Evolutionary conservation across 768 basidiomycete species (phyloP).

Genomic region (Scleroderma citrinum): DNA sequence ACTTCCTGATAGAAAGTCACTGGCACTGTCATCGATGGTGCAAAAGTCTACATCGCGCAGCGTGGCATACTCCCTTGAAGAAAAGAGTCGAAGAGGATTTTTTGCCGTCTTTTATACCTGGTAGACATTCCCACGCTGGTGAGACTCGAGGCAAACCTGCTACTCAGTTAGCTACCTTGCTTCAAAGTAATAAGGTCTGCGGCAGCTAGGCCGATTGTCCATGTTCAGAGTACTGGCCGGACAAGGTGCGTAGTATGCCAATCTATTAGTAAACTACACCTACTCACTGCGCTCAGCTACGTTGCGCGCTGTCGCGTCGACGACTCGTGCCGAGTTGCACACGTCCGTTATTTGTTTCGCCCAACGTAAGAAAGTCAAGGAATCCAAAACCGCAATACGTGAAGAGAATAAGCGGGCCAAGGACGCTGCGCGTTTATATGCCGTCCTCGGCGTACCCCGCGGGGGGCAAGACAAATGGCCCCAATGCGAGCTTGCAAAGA

Average conservation of each 20-base stretch:
- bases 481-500: constrained; percentile 56
- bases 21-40: constrained; percentile 63
- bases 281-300: constrained; percentile 16
- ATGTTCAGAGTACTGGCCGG: constrained; percentile 25
- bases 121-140: constrained; percentile 35
- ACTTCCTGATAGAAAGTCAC: constrained; percentile 43
- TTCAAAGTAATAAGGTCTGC: no score
- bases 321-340: constrained; percentile 40
- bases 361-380: constrained; percentile 32
- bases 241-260: constrained; percentile 12
- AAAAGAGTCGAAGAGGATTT: constrained; percentile 12
- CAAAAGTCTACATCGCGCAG: constrained; percentile 48
- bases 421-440: constrained; percentile 47
- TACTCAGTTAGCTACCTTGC: no score
- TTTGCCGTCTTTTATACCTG: constrained; percentile 17
- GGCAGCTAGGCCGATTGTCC: constrained; percentile 1
- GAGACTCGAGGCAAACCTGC: no score
- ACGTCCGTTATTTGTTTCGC: constrained; percentile 39
- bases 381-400: constrained; percentile 42
- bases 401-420: constrained; percentile 33
- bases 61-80: constrained; percentile 53
- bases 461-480: constrained; percentile 65
- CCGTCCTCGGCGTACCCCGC: constrained; percentile 67
- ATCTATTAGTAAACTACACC: neutral
- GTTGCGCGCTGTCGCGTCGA: constrained; percentile 37